Conservation (phyloP, 352 stramenopile genomes). For the Pythium rhizo-oryzae region DNA sequence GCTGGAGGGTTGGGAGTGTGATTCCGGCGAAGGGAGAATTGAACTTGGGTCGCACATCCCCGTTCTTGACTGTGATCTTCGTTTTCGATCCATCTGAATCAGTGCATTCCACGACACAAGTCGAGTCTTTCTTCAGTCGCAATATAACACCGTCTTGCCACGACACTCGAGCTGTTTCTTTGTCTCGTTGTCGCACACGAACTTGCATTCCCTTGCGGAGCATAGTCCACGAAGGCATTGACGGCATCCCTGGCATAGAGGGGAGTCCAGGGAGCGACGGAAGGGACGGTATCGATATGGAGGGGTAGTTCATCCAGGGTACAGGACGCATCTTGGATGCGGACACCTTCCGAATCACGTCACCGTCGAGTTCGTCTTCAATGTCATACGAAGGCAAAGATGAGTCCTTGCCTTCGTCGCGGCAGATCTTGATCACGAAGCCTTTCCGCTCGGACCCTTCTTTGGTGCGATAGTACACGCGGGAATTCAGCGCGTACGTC, state of each 20-base stretch:
- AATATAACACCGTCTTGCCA: constrained; percentile 59
- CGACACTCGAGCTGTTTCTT: constrained; percentile 11
- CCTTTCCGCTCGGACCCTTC: constrained; percentile 52
- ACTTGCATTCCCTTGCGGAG: constrained; percentile 57
- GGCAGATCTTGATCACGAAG: constrained; percentile 57
- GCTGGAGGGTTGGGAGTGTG: constrained; percentile 29
- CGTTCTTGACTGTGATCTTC: constrained; percentile 48
- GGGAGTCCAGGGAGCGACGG: constrained; percentile 24
- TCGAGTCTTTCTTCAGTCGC: constrained; percentile 47
- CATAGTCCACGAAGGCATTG: constrained; percentile 30
- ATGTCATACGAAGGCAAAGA: constrained; percentile 41
- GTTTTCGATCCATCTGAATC: constrained; percentile 37
- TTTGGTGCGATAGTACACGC: constrained; percentile 57
- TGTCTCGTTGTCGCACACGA: constrained; percentile 41
- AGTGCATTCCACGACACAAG: constrained; percentile 49
- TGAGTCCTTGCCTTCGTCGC: constrained; percentile 24
- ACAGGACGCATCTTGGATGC: constrained; percentile 46
- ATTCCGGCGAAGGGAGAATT: constrained; percentile 39
- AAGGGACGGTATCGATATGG: constrained; percentile 17
- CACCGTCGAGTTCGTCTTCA: constrained; percentile 55
- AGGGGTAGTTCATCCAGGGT: constrained; percentile 47
- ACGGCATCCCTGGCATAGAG: constrained; percentile 24
- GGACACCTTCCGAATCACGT: constrained; percentile 42
- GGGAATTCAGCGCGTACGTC: constrained; percentile 48
- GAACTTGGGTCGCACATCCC: constrained; percentile 47